Base-by-base conservation (phyloP, 768 basidiomycete genomes). In the Leccinum uliginosum region DNA sequence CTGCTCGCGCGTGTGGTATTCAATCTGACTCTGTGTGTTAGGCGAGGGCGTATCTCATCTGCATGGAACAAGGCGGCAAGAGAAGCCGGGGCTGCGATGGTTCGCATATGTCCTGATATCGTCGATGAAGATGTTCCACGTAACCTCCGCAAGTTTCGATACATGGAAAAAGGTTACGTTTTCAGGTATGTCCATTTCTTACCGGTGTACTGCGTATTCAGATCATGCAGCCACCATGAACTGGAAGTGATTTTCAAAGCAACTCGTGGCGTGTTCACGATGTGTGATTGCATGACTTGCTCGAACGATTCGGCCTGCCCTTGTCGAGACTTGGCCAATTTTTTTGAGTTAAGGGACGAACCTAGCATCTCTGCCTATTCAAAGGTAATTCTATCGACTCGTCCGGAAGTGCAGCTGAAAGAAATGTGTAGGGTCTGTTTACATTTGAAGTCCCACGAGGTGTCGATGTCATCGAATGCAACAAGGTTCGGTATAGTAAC, bases 381-480 rank as follows among this genome's bases (percentile, higher is more conserved):
- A 3, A 51, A 67, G 57, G 69, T 76, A 76, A 56, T 34, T n/a
- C 9, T 35, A 1, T 47, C 17, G 43, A 23, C 17, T 23, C 26
- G 4, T 23, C 30, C 23, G 7, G 5, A 29, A 26, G 48, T 43
- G 43, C 9, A 15, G 7, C 48, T 66, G 19, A 60, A 46, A 26
- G 24, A 51, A 6, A 40, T 21, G 27, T 43, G 8, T 48, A 87
- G 85, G 78, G 81, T 19, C 64, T 80, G 8, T 85, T 81, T 62
- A 68, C 69, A 2, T 81, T 83, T 61, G 67, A 73, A 9, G 53
- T 73, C 1, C 69, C 67, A 21, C 72, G 66, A 12, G 81, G 81
- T 0, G 62, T 71, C 2, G 80, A 84, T 47, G 81, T 85, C 11
- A 75, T 87, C 6, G 87, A 89, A 66, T 89, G 87, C 59, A 89